Evolutionary conservation across 2,329 filamentous ascomycete species (phyloP), one percentile per base, ranked within the genome.

Genomic region (Xylaria sp.): DNA sequence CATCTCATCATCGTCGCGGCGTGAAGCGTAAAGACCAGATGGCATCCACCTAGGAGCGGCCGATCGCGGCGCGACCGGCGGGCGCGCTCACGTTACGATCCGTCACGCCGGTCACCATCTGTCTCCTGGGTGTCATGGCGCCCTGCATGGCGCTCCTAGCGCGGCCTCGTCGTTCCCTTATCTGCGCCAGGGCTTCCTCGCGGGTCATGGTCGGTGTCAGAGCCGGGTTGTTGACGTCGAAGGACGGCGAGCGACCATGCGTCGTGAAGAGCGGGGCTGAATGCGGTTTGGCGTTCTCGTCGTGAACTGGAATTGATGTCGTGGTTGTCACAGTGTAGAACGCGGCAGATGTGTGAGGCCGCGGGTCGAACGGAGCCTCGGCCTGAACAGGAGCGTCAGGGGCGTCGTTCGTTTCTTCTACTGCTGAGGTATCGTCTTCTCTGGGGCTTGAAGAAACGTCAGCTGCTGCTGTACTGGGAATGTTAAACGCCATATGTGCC

Each of bases 131-230:
- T 49, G 90, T 91, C 68, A 86, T 82, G 6, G 88, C 86, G 2
- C 88, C 89, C 62, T 89, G 85, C 4, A 89, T 89, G 66, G 91
- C 87, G 78, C 90, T 93, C 73, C 89, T 86, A 66, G 92, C 91
- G 55, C 92, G 84, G 7, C 91, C 91, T 62, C 92, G 83, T 33
- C 92, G 85, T 80, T 93, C 90, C 62, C 90, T 86, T 73, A 95
- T 94, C 78, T 91, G 89, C 64, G 91, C 91, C 18, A 95, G 85
- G 3, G 92, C 92, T 79, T 94, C 86, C 78, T 94, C 92, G 63
- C 92, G 86, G 31, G 88, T 88, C 87, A 91, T 89, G 48, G 89
- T 91, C 5, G 89, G 88, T 51, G 86, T 90, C 69, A 91, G 78
- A 10, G 88, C 88, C 23, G 87, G 86, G 76, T 89, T 86, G 68